phyloP scores from a whole-genome alignment of 2,329 filamentous ascomycete species.

The Paecilomyces formosus region DNA sequence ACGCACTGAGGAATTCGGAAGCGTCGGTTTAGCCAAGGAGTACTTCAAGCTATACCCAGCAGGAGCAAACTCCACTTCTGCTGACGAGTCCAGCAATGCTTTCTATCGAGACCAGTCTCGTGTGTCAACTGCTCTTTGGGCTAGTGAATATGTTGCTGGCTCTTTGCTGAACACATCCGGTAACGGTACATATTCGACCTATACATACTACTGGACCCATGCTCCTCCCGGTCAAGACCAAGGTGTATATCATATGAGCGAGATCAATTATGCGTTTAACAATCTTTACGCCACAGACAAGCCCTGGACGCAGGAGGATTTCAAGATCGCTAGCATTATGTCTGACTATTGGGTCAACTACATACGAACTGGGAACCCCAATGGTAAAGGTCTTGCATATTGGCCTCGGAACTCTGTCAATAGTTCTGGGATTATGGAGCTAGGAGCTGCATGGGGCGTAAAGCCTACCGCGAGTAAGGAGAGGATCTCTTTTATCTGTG shows the following conservation, averaged over 20 bases:
- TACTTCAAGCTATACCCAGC: slow-evolving; percentile 19
- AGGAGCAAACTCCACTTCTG: slow-evolving; percentile 11
- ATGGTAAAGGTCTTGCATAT: slow-evolving; percentile 24
- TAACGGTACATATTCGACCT: slow-evolving; percentile 15
- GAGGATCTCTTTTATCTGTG: background rate
- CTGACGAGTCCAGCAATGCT: slow-evolving; percentile 15
- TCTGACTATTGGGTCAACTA: slow-evolving; percentile 27
- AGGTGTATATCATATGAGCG: slow-evolving; percentile 22
- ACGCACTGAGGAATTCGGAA: slow-evolving; percentile 12
- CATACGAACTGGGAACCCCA: slow-evolving; percentile 24
- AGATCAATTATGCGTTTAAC: slow-evolving; percentile 25
- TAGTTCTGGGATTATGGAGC: slow-evolving; percentile 6
- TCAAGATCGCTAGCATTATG: slow-evolving; percentile 16
- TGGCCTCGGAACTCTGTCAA: slow-evolving; percentile 25
- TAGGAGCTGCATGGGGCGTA: slow-evolving; percentile 8
- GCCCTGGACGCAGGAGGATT: slow-evolving; percentile 19
- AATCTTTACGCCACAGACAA: slow-evolving; percentile 16
- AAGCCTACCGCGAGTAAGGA: background rate
- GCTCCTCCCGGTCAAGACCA: slow-evolving; percentile 14
- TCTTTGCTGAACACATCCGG: background rate
- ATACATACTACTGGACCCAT: slow-evolving; percentile 23
- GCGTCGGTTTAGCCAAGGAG: slow-evolving; percentile 2
- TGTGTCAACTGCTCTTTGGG: slow-evolving; percentile 18
- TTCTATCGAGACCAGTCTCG: slow-evolving; percentile 13
- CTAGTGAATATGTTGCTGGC: slow-evolving; percentile 15